These are phyloP conservation scores for Sporothrix brunneoviolacea DNA, from an alignment of 2,329 filamentous ascomycete genomes.

Conservation along the genomic window DNA sequence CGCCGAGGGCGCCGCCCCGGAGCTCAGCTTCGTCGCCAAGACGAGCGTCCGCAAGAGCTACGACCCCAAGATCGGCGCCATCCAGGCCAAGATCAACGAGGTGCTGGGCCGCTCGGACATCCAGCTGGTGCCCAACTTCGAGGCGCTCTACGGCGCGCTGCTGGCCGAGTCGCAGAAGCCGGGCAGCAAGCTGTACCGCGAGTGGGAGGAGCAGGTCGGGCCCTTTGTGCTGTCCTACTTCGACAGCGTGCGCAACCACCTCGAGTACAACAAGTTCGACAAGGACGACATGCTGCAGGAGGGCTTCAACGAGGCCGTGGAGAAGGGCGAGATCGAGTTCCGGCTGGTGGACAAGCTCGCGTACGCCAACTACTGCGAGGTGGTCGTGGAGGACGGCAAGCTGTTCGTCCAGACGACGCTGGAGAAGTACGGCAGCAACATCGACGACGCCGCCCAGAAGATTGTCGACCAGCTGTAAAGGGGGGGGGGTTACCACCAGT, in stretches of 20 bases:
- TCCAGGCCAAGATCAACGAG: slow-evolving; percentile 31
- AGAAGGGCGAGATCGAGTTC: slow-evolving; percentile 36
- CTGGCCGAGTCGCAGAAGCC: slow-evolving; percentile 26
- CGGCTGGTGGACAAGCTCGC: slow-evolving; percentile 40
- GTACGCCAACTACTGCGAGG: slow-evolving; percentile 38
- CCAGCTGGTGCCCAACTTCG: slow-evolving; percentile 42
- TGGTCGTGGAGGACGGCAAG: slow-evolving; percentile 40
- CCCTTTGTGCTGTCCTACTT: slow-evolving; percentile 36
- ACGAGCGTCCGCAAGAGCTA: slow-evolving; percentile 37
- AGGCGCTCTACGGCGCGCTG: slow-evolving; percentile 36
- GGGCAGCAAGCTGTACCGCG: slow-evolving; percentile 26
- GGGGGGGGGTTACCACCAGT: too few relatives aligned
- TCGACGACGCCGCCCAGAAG: slow-evolving; percentile 27
- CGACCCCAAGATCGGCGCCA: slow-evolving; percentile 34
- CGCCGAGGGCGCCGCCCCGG: slow-evolving; percentile 16
- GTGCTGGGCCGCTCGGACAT: slow-evolving; percentile 34
- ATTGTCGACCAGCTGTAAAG: slow-evolving; percentile 32
- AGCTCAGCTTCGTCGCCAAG: slow-evolving; percentile 38
- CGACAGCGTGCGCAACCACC: slow-evolving; percentile 27
- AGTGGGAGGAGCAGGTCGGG: slow-evolving; percentile 42
- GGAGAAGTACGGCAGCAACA: slow-evolving; percentile 31
- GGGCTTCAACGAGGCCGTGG: slow-evolving; percentile 41
- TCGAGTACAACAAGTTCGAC: slow-evolving; percentile 16
- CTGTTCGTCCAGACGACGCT: slow-evolving; percentile 36
- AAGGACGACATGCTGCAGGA: slow-evolving; percentile 41